Conservation (phyloP, 2,329 filamentous ascomycete species). For the Colletotrichum coccodes region DNA sequence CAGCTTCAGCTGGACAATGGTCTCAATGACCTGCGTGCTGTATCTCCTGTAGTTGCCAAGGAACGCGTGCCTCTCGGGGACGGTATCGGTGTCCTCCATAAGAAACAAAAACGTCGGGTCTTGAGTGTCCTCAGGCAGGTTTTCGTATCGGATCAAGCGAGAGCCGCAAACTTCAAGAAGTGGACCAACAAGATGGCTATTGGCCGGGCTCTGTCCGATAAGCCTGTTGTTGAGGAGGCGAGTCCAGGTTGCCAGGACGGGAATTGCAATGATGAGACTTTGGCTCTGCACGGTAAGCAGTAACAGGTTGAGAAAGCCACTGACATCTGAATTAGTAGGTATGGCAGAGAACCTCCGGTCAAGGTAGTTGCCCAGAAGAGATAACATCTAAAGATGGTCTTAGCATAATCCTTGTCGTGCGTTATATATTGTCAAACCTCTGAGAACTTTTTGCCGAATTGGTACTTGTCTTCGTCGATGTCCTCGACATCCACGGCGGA, state of each 20-base stretch:
- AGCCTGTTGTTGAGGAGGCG: slow-evolving; percentile 78
- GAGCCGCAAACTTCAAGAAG: slow-evolving; percentile 86
- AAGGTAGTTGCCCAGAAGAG: slow-evolving; percentile 85
- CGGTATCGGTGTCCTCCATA: slow-evolving; percentile 92
- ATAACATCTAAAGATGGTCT: slow-evolving; percentile 72
- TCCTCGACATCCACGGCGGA: slow-evolving; percentile 82
- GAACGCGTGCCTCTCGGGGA: slow-evolving; percentile 94
- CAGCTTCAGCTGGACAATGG: slow-evolving; percentile 82
- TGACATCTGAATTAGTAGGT: slow-evolving; percentile 71
- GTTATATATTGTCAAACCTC: slow-evolving; percentile 68
- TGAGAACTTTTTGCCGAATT: slow-evolving; percentile 91
- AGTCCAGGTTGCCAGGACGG: slow-evolving; percentile 90
- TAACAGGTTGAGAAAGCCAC: slow-evolving; percentile 82
- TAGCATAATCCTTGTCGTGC: not conserved
- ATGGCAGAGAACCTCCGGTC: slow-evolving; percentile 79
- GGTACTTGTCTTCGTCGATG: slow-evolving; percentile 91
- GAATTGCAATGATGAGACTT: slow-evolving; percentile 93
- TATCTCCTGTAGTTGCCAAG: slow-evolving; percentile 95
- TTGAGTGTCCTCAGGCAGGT: slow-evolving; percentile 81
- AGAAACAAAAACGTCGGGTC: slow-evolving; percentile 85
- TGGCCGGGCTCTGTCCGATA: slow-evolving; percentile 72
- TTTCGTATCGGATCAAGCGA: slow-evolving; percentile 88
- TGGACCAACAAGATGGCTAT: slow-evolving; percentile 75
- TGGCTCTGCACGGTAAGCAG: slow-evolving; percentile 83
- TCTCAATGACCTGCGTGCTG: slow-evolving; percentile 87